Evolutionary conservation across 2,329 filamentous ascomycete species (phyloP), one percentile per base, ranked within the genome.

Genomic region (Fusarium dimerum): DNA sequence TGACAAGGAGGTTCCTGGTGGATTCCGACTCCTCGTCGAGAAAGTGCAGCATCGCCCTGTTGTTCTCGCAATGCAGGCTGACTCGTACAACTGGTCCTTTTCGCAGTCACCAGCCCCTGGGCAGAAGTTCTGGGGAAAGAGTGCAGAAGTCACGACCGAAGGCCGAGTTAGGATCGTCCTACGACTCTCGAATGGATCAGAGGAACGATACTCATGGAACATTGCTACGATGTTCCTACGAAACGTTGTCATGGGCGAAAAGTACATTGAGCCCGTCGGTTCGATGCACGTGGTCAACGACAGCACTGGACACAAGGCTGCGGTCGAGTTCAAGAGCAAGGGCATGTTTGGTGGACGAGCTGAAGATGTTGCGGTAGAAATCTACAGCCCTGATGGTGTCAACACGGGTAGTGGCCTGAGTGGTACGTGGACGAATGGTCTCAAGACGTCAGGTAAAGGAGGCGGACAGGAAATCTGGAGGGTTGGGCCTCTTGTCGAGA

Each of bases 111-210:
- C 94, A 0, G 87, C 89, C 51, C 94, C 94, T 0, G 88, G 88
- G 18, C 93, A 99, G 68, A 97, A 97, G 69, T 99, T 99, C 76
- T 97, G 94, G 94, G 94, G 94, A 50, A 97, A 97, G 76, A 93
- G 88, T 49, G 91, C 91, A 3, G 94, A 99, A 72, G 85, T 99
- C 56, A 94, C 90, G 55, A 97, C 92, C 0, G 93, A 97, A 49
- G 94, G 94, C 3, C 88, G 90, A 26, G 86, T 91, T 4, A 84
- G 92, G 45, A 79, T 97, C 39, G 84, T 86, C 39, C 76, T 99
- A 29, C 86, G 81, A 26, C 68, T 86, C 45, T 61, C 78, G 1
- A 82, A 94, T 67, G 80, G 82, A 2, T 82, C 78, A 1, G 89
- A 90, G 49, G 93, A 97, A 68, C 81, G 85, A 55, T 99, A 93